phyloP scores from a whole-genome alignment of 1,284 basidiomycete species.

The Exobasidium cylindrosporum region DNA sequence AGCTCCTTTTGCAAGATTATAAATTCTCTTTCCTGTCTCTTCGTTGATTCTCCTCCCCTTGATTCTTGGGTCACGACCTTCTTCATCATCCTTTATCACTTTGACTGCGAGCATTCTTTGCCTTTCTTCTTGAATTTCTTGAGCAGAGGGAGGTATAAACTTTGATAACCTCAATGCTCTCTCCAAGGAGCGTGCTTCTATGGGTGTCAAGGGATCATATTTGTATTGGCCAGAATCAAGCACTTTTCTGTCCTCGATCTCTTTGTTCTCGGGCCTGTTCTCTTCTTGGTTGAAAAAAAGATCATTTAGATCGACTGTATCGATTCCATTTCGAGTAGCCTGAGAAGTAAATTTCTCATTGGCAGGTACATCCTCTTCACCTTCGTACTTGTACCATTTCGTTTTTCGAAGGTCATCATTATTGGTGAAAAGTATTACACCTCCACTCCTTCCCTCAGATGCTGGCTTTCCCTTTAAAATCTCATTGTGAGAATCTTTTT shows the following conservation, averaged over 20 bases:
- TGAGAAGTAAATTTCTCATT: no score
- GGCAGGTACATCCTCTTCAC: background rate
- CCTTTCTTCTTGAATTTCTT: background rate
- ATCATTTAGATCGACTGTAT: background rate
- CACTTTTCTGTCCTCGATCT: background rate
- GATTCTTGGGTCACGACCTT: background rate
- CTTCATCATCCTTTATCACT: background rate
- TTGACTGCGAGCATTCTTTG: background rate
- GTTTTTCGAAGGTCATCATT: background rate
- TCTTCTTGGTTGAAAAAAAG: background rate
- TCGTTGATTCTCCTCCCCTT: background rate
- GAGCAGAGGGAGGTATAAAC: background rate
- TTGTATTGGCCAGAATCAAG: background rate
- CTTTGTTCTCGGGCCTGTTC: background rate
- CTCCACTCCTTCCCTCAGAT: no score
- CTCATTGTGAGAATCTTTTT: no score
- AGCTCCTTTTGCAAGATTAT: background rate
- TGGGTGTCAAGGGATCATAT: background rate
- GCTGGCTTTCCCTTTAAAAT: no score
- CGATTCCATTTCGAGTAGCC: background rate
- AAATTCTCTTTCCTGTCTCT: background rate
- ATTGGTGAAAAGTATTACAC: background rate
- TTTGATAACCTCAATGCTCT: background rate
- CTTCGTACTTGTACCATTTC: background rate
- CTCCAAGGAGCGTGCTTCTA: background rate